Evolutionary conservation across 306 rosid species (phyloP).

Genomic region (Corylus avellana): DNA sequence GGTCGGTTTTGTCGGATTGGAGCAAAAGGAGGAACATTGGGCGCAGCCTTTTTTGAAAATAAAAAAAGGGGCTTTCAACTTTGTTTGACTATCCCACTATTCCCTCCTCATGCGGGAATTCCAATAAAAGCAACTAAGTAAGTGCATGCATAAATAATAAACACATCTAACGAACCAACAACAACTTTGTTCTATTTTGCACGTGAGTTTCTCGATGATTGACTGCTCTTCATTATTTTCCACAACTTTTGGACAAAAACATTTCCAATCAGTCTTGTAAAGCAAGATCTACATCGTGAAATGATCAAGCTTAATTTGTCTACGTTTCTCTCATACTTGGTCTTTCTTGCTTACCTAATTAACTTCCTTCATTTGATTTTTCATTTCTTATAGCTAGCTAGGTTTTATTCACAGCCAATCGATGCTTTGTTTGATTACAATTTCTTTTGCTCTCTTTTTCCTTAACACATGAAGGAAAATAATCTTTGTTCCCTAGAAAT

Average conservation of each 20-base stretch:
- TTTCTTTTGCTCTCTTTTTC: no score
- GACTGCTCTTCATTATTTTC: neutral
- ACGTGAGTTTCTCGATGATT: neutral
- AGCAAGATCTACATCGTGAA: no score
- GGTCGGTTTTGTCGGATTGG: neutral
- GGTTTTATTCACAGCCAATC: neutral
- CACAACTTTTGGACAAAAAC: neutral
- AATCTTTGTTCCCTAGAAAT: no score
- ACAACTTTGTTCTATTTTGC: neutral
- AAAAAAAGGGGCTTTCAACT: neutral
- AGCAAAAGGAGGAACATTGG: neutral
- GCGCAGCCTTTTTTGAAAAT: neutral
- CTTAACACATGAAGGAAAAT: no score
- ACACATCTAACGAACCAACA: no score
- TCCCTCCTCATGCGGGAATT: neutral
- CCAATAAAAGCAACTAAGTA: neutral
- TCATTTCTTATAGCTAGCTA: neutral
- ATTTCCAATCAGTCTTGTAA: neutral
- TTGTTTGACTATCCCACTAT: neutral
- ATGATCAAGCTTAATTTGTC: no score
- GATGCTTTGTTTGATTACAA: no score
- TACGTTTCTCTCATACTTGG: neutral
- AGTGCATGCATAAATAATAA: no score
- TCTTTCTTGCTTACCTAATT: neutral
- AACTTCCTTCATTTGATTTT: neutral